Evolutionary conservation across 305 asterid species (phyloP), one percentile per base, ranked within the genome.

Genomic region (Ilex paraguariensis): DNA sequence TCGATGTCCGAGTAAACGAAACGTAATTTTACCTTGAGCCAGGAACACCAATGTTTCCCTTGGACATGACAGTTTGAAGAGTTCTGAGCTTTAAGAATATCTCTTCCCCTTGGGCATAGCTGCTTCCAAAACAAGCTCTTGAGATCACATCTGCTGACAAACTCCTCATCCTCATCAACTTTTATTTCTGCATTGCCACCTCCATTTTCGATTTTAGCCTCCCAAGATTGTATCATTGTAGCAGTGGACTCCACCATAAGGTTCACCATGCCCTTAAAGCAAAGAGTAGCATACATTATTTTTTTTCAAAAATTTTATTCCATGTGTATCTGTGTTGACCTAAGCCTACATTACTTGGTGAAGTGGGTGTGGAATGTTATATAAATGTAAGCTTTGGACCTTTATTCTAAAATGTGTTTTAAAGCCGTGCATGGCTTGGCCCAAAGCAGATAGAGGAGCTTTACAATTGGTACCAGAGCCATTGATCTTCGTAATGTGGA

Each of bases 61-160:
- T 80, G 14, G 95, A 83, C 87, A 87, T 79, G 56, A 78, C 31
- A 68, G 53, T 64, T 62, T 67, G 84, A 45, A 90, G 90, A 4
- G 77, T 51, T 52, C 77, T 85, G 65, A 87, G 89, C 60, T 80
- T 81, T 10, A 60, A 36, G 79, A 83, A 87, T 48, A 87, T 83
- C 21, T 70, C 65, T 68, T 80, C 75, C 61, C 90, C 90, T 70
- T 80, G 70, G 3, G 42, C 17, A 52, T 83, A 80, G 76, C 80
- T 83, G 62, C 94, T 83, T 32, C 95, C 95, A 58, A 90, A 90
- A 77, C 95, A 85, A 67, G 82, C 81, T 77, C 81, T 85, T 63
- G 95, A 87, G 61, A 90, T 85, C 54, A 87, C 80, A 44, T 81
- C 91, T 30, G 87, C 92, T 48, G 97, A 85, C 73, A 87, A 75